Conservation (phyloP, 371 early-diverging fungal species). For the Ecytonucleospora hepatopenaei region DNA sequence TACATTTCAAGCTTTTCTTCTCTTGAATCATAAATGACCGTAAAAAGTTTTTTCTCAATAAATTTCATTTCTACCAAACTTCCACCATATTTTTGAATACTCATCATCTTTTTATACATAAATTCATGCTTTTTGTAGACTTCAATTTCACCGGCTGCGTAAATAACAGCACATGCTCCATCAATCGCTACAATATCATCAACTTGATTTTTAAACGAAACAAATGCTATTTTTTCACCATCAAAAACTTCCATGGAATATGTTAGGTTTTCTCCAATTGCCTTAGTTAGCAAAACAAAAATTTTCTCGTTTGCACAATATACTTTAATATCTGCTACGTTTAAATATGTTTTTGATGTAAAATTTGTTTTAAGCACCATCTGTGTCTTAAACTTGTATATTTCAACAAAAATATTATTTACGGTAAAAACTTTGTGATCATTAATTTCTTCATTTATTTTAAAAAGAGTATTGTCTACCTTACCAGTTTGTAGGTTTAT, state of each 20-base stretch:
- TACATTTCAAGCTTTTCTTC: conserved; percentile 42
- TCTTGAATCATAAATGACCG: conserved; percentile 21
- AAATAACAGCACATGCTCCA: conserved; percentile 14
- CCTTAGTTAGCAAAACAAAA: no score
- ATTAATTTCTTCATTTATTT: no score
- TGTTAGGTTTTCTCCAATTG: no score
- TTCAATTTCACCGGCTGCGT: not conserved
- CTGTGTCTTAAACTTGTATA: no score
- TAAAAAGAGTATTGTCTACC: no score
- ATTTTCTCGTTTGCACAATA: no score
- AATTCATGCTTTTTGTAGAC: conserved; percentile 28
- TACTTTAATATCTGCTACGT: no score
- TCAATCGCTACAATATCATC: conserved; percentile 10
- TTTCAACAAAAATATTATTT: no score
- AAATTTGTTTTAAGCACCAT: no score
- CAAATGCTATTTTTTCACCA: conserved; percentile 12
- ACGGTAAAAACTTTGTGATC: no score
- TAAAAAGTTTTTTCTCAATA: not conserved
- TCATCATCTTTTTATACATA: conserved; percentile 9
- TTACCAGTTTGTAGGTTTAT: no score
- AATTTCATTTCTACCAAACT: conserved; percentile 15
- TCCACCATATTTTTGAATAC: conserved; percentile 21
- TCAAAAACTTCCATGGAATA: conserved; percentile 32
- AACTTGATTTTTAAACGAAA: conserved; percentile 7
- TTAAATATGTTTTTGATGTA: no score